Evolutionary conservation across 768 basidiomycete genomes (phyloP), one percentile per base, ranked within the genome.

Genomic region (Xerocomellus chrysenteron): DNA sequence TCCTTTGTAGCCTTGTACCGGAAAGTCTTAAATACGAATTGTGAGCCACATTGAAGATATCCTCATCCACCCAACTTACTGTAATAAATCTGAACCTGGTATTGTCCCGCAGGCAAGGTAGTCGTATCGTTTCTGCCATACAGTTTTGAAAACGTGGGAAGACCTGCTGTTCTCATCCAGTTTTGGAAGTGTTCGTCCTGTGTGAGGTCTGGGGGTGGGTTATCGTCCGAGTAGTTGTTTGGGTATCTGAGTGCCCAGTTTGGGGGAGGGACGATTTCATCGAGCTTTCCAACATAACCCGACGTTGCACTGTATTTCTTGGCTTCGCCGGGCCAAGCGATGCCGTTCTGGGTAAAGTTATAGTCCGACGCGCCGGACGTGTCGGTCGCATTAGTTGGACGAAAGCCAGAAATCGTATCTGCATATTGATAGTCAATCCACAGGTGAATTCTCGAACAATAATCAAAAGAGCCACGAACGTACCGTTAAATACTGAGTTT

Each of bases 101-200:
- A 98, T 32, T 73, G 78, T 9, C 94, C 97, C 52, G 84, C 79
- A 19, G 65, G 63, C 79, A 99, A 83, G 24, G 73, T 76, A 49
- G 88, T 80, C 30, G 83, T 72, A 65, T 98, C 95, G 69, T 98
- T 98, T 60, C 96, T 80, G 16, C 89, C 94, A 67, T 90, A 98
- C 21, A 99, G 77, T 75, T 99, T 98, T 33, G 93, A 87, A 73
- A 99, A 99, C 7, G 96, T 98, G 10, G 97, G 97, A 46, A 98
- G 73, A 13, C 96, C 97, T 1, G 97, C 93, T 2, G 95, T 97
- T 56, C 96, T 84, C 97, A 99, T 99, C 97, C 97, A 99, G 69
- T 96, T 95, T 74, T 98, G 96, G 78, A 99, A 98, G 65, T 91
- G 94, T 72, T 98, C 91, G 66, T 98, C 87, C 2, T 63, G 61